These are phyloP conservation scores for Ocimum tenuiflorum DNA, from an alignment of 257 asterid species.

Conservation along the genomic window DNA sequence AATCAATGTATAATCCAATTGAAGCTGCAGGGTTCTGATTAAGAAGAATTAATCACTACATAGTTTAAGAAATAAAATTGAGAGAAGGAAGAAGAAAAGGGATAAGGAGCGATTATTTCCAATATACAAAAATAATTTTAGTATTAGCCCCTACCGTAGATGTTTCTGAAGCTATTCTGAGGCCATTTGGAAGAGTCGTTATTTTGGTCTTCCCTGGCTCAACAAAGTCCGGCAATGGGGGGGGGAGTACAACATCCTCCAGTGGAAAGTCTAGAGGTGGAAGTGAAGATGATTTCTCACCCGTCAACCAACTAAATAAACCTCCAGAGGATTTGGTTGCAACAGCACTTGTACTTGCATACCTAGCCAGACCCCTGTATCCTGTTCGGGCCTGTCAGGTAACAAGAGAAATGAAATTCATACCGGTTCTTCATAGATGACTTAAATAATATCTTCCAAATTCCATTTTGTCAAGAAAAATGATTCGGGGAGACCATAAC, in stretches of 20 bases:
- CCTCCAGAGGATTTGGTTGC: conserved; percentile 66
- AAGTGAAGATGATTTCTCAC: conserved; percentile 48
- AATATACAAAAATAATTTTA: not conserved
- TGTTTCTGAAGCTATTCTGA: conserved; percentile 69
- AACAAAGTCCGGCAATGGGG: conserved; percentile 69
- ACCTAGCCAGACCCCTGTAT: conserved; percentile 47
- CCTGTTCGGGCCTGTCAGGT: conserved; percentile 44
- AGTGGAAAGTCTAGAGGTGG: conserved; percentile 79
- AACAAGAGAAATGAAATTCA: not conserved
- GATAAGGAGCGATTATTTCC: not conserved
- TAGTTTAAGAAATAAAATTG: not conserved
- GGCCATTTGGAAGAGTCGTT: conserved; percentile 70
- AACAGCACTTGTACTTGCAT: conserved; percentile 63
- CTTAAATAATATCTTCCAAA: not conserved
- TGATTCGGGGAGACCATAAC: not conserved
- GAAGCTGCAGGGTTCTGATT: conserved; percentile 80
- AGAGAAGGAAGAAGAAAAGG: not conserved
- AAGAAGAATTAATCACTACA: conserved; percentile 16
- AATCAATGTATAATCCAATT: conserved; percentile 72
- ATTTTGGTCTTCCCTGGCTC: conserved; percentile 66
- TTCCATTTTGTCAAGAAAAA: not conserved
- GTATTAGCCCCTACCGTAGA: conserved; percentile 50
- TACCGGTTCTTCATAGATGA: not conserved
- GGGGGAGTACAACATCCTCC: conserved; percentile 50
- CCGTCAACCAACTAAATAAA: conserved; percentile 60